Percentiles rank a stretch among this genome's conserved stretches.
phyloP scores from a whole-genome alignment of 805 yeast species.

The Candida dendrica region DNA sequence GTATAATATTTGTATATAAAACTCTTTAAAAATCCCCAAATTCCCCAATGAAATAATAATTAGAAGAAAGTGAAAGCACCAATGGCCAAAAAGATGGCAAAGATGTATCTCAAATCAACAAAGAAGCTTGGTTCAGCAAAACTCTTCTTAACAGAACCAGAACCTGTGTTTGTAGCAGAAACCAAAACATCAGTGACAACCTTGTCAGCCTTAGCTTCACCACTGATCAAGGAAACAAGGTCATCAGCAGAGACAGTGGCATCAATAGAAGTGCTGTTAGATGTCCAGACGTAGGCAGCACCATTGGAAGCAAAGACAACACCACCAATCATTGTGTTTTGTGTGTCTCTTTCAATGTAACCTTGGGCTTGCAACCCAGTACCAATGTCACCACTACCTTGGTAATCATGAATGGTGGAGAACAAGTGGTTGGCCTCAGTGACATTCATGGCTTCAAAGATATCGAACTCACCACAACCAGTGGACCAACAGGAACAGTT shows the following conservation, averaged over 20 bases:
- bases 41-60: neutral
- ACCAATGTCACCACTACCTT: constrained; percentile 57
- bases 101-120: constrained; percentile 12
- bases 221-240: constrained; percentile 38
- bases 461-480: constrained; percentile 77
- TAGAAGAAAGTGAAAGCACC: constrained; percentile 8
- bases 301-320: constrained; percentile 61
- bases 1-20: too few relatives aligned
- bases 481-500: constrained; percentile 73
- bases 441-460: constrained; percentile 65
- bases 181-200: constrained; percentile 23
- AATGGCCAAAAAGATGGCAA: constrained; percentile 16
- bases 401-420: constrained; percentile 71
- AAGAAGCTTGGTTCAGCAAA: constrained; percentile 6
- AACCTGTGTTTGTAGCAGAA: constrained; percentile 31
- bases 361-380: constrained; percentile 54
- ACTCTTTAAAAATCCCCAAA: too few relatives aligned
- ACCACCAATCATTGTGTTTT: constrained; percentile 57
- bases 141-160: constrained; percentile 17
- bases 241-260: constrained; percentile 35
- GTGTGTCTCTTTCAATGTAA: constrained; percentile 46
- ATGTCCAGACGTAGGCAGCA: constrained; percentile 51
- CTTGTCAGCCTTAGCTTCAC: constrained; percentile 21
- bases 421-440: constrained; percentile 49
- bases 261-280: constrained; percentile 45